Conservation (phyloP, 2,329 filamentous ascomycete genomes). For the Pseudocercospora fuligena region DNA sequence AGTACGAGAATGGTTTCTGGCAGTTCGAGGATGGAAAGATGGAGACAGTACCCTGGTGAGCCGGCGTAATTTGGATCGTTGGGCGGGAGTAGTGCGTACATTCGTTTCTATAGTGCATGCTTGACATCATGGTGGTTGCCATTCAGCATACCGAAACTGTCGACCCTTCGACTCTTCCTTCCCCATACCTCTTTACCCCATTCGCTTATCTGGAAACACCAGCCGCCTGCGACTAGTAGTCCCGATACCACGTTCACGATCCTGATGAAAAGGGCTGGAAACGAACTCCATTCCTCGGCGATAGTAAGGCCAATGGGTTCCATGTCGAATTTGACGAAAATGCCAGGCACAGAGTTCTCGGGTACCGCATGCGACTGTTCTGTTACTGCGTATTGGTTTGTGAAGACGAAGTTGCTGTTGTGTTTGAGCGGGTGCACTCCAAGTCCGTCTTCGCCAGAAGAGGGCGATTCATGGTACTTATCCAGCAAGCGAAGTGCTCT, state of each 20-base stretch:
- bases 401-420: slow-evolving; percentile 70
- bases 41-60: slow-evolving; percentile 24
- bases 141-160: slow-evolving; percentile 32
- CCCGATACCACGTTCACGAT: slow-evolving; percentile 90
- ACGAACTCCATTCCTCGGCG: slow-evolving; percentile 76
- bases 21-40: slow-evolving; percentile 19
- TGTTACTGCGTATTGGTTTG: slow-evolving; percentile 97
- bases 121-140: slow-evolving; percentile 29
- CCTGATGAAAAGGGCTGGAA: slow-evolving; percentile 77
- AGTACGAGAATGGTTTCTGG: slow-evolving; percentile 32
- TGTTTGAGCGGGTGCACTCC: slow-evolving; percentile 41
- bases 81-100: neutral
- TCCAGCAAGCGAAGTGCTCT: slow-evolving; percentile 46
- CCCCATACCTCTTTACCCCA: slow-evolving; percentile 62
- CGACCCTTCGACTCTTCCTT: slow-evolving; percentile 24
- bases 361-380: slow-evolving; percentile 76
- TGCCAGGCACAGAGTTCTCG: slow-evolving; percentile 76
- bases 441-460: slow-evolving; percentile 43
- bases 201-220: slow-evolving; percentile 84
- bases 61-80: neutral
- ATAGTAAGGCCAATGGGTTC: slow-evolving; percentile 90
- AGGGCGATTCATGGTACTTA: slow-evolving; percentile 48
- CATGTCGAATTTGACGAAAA: slow-evolving; percentile 99
- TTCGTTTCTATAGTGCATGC: slow-evolving; percentile 22
- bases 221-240: slow-evolving; percentile 90